A percentile compares a stretch with the other conserved stretches of the same genome.
phyloP scores from a whole-genome alignment of 169 alveolate genomes.

The Plasmodium yoelii region DNA sequence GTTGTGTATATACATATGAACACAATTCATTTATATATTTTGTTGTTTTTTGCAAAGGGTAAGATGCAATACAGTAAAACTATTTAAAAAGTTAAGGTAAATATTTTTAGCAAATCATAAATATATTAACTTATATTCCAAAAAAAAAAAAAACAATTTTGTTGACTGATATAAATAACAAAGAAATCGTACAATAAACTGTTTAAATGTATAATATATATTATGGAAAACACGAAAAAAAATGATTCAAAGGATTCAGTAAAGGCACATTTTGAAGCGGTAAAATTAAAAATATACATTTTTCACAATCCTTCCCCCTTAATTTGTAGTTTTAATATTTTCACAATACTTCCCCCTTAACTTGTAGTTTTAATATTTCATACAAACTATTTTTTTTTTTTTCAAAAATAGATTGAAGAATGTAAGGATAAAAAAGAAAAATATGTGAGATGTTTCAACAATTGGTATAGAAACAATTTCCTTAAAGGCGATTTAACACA shows the following conservation, averaged over 20 bases:
- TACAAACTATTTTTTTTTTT: neutral
- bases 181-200: neutral
- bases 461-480: constrained; percentile 82
- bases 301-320: neutral
- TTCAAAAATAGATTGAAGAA: constrained; percentile 61
- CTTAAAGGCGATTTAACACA: constrained; percentile 85
- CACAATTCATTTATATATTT: constrained; percentile 3
- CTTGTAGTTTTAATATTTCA: constrained; percentile 8
- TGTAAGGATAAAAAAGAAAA: constrained; percentile 80
- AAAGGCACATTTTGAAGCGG: constrained; percentile 75
- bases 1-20: neutral
- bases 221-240: constrained; percentile 42
- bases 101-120: constrained; percentile 4
- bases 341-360: neutral
- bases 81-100: constrained; percentile 64
- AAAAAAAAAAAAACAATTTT: constrained; percentile 1
- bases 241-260: constrained; percentile 14
- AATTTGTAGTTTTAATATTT: neutral
- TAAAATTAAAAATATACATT: constrained; percentile 1
- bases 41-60: constrained; percentile 40
- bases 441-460: constrained; percentile 81
- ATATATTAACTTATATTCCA: constrained; percentile 1
- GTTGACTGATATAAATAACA: neutral
- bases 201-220: constrained; percentile 5
- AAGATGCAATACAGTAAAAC: constrained; percentile 61